Percentiles rank a stretch among this genome's conserved stretches.
Conservation (phyloP, 177 flowering plant genomes). For the Vitis hybrid region DNA sequence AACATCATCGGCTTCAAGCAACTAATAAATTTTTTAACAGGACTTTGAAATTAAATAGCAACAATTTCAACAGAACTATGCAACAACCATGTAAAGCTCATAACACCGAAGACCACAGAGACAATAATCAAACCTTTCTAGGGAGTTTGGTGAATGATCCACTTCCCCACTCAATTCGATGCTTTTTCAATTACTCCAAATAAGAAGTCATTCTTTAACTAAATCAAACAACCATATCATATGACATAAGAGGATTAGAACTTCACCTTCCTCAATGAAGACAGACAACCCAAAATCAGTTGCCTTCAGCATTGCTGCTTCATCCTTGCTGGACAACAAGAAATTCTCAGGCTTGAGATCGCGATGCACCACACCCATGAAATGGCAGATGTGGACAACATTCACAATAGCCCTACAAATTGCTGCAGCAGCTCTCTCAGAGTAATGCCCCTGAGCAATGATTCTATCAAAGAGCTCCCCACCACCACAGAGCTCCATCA, state of each 20-base stretch:
- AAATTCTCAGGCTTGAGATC: conserved; percentile 75
- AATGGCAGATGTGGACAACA: conserved; percentile 65
- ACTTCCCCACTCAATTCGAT: too few species aligned
- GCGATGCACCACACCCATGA: conserved; percentile 71
- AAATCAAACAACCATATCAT: background rate
- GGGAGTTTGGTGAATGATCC: too few species aligned
- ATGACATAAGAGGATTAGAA: background rate
- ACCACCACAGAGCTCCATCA: conserved; percentile 73
- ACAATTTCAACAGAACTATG: too few species aligned
- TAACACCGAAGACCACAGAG: background rate
- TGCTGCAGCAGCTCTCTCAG: conserved; percentile 58
- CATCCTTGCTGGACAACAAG: conserved; percentile 53
- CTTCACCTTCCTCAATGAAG: conserved; percentile 66
- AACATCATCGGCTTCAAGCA: too few species aligned
- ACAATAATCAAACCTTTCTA: background rate
- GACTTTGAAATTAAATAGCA: too few species aligned
- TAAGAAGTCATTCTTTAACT: background rate
- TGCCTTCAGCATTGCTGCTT: conserved; percentile 49
- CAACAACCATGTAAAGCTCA: background rate
- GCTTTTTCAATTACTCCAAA: background rate
- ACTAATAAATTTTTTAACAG: too few species aligned
- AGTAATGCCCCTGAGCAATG: conserved; percentile 58
- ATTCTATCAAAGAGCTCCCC: conserved; percentile 70
- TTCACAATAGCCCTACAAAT: conserved; percentile 52
- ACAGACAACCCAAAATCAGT: conserved; percentile 70